phyloP scores from a whole-genome alignment of 2,329 filamentous ascomycete genomes.

The Neopestalotiopsis rosae region DNA sequence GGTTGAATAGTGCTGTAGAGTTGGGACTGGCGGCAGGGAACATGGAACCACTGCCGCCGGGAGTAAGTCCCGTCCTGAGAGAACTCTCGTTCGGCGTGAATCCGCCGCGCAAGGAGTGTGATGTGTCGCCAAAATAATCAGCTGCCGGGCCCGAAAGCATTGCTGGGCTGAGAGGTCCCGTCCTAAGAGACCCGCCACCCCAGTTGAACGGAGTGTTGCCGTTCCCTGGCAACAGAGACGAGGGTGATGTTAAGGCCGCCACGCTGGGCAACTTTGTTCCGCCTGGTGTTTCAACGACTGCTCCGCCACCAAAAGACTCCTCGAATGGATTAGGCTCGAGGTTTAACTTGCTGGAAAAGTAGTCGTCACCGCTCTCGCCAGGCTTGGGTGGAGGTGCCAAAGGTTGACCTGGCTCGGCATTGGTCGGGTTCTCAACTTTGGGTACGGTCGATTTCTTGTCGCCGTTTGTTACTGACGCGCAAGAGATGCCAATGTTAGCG shows the following conservation, averaged over 20 bases:
- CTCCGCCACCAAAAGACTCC: slow-evolving; percentile 79
- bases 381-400: slow-evolving; percentile 75
- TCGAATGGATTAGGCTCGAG: slow-evolving; percentile 97
- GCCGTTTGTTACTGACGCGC: slow-evolving; percentile 44
- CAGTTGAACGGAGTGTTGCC: slow-evolving; percentile 79
- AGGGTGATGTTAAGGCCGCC: slow-evolving; percentile 88
- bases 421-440: slow-evolving; percentile 56
- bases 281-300: slow-evolving; percentile 78
- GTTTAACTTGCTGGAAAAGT: slow-evolving; percentile 71
- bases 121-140: slow-evolving; percentile 86
- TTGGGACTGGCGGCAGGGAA: slow-evolving; percentile 92
- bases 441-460: slow-evolving; percentile 50
- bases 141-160: slow-evolving; percentile 89
- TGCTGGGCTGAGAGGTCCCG: slow-evolving; percentile 92
- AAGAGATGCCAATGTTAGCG: slow-evolving; percentile 30
- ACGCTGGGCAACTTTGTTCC: slow-evolving; percentile 86
- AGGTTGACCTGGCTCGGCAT: slow-evolving; percentile 66
- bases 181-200: slow-evolving; percentile 82
- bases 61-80: slow-evolving; percentile 87
- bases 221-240: slow-evolving; percentile 76
- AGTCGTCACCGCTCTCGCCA: slow-evolving; percentile 58
- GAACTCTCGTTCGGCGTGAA: slow-evolving; percentile 98
- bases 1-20: slow-evolving; percentile 81
- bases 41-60: slow-evolving; percentile 95
- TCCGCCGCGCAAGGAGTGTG: slow-evolving; percentile 75